Conservation (phyloP, 2,329 filamentous ascomycete species). For the Xylariaceae sp. region DNA sequence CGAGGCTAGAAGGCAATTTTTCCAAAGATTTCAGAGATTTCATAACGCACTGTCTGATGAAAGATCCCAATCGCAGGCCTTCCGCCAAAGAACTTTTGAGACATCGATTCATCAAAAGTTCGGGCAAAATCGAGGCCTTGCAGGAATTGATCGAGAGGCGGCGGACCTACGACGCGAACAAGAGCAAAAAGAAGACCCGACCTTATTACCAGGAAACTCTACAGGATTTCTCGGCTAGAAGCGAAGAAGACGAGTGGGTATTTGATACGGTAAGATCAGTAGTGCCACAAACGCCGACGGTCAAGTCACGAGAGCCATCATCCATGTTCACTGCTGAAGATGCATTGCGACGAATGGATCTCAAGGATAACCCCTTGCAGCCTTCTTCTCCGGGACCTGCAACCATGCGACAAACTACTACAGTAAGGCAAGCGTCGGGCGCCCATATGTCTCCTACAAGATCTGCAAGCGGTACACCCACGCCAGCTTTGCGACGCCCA, state of each 20-base stretch:
- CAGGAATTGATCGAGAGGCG: slow-evolving; percentile 82
- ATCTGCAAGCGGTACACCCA: slow-evolving; percentile 37
- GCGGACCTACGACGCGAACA: slow-evolving; percentile 74
- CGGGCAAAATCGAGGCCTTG: slow-evolving; percentile 81
- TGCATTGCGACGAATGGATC: slow-evolving; percentile 53
- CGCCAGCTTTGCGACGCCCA: slow-evolving; percentile 61
- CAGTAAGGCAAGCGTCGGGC: slow-evolving; percentile 44
- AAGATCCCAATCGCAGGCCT: slow-evolving; percentile 79
- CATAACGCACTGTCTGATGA: slow-evolving; percentile 81
- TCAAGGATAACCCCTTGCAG: slow-evolving; percentile 56
- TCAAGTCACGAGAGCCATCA: slow-evolving; percentile 52
- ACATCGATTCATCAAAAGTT: slow-evolving; percentile 81
- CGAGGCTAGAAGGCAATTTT: slow-evolving; percentile 78
- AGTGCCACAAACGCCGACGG: slow-evolving; percentile 49
- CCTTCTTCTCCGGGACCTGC: slow-evolving; percentile 47
- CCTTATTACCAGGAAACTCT: slow-evolving; percentile 94
- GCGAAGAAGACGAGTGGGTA: slow-evolving; percentile 82
- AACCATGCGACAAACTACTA: slow-evolving; percentile 58
- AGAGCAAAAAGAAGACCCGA: slow-evolving; percentile 62
- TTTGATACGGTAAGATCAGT: slow-evolving; percentile 88
- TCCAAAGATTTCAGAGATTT: slow-evolving; percentile 94
- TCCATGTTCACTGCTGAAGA: slow-evolving; percentile 56
- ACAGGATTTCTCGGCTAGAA: slow-evolving; percentile 59
- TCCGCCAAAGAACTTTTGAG: slow-evolving; percentile 81
- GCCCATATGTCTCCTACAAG: slow-evolving; percentile 35